phyloP scores from a whole-genome alignment of 345 rosid species.

The Noccaea caerulescens region DNA sequence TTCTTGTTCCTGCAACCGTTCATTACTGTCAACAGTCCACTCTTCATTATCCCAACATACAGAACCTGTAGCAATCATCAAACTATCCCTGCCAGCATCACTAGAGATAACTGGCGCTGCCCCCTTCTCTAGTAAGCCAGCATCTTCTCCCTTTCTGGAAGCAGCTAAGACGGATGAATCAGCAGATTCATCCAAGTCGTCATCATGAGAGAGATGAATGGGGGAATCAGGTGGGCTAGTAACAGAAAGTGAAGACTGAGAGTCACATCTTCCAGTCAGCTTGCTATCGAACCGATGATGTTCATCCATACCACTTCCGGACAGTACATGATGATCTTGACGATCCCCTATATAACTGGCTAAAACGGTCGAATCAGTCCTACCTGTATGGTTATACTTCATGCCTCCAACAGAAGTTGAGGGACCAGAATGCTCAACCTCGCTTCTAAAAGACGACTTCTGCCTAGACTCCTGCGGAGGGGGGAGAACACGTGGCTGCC shows the following conservation, averaged over 20 bases:
- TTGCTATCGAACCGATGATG: slow-evolving; percentile 51
- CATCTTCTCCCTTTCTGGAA: slow-evolving; percentile 54
- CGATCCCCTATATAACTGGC: slow-evolving; percentile 52
- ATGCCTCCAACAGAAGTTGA: slow-evolving; percentile 54
- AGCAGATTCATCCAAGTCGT: slow-evolving; percentile 85
- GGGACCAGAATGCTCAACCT: slow-evolving; percentile 59
- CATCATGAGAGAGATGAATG: slow-evolving; percentile 88
- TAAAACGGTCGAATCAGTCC: slow-evolving; percentile 52
- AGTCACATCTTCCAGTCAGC: slow-evolving; percentile 67
- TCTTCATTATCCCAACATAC: slow-evolving; percentile 81
- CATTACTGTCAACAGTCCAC: slow-evolving; percentile 73
- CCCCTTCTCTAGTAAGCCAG: slow-evolving; percentile 43
- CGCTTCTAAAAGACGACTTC: slow-evolving; percentile 59
- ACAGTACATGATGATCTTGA: slow-evolving; percentile 52
- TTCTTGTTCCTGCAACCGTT: slow-evolving; percentile 81
- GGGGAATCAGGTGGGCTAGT: slow-evolving; percentile 96
- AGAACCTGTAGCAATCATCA: slow-evolving; percentile 54
- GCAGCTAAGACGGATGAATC: slow-evolving; percentile 58
- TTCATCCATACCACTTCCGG: slow-evolving; percentile 47
- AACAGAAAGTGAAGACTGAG: slow-evolving; percentile 93
- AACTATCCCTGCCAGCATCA: slow-evolving; percentile 55
- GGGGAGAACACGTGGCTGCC: slow-evolving; percentile 94
- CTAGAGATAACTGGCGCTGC: slow-evolving; percentile 50
- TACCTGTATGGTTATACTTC: slow-evolving; percentile 49
- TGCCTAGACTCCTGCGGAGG: slow-evolving; percentile 71